phyloP scores from a whole-genome alignment of 2,329 filamentous ascomycete genomes.

The Aspergillus niger region DNA sequence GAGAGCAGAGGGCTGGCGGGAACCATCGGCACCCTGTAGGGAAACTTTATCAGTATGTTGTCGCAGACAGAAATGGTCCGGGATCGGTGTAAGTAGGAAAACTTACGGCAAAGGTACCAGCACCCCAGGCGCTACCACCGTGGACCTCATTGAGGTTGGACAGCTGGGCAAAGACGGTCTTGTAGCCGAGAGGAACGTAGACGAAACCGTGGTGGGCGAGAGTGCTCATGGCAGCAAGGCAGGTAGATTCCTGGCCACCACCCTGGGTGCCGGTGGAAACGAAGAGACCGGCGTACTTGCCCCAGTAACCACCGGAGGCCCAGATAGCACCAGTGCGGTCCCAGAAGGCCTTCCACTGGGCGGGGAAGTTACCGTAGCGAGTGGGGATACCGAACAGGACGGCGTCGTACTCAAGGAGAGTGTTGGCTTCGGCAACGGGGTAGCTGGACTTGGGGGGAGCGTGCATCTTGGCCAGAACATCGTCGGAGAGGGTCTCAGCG shows the following conservation, averaged over 20 bases:
- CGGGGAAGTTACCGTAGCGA: constrained; percentile 94
- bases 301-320: constrained; percentile 72
- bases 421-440: constrained; percentile 62
- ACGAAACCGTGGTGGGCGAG: constrained; percentile 91
- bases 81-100: neutral
- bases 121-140: constrained; percentile 89
- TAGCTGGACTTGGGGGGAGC: constrained; percentile 75
- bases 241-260: constrained; percentile 91
- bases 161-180: constrained; percentile 71
- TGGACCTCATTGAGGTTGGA: constrained; percentile 75
- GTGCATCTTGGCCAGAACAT: constrained; percentile 88
- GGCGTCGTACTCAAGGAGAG: constrained; percentile 76
- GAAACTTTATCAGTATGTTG: neutral
- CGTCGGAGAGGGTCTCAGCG: constrained; percentile 79
- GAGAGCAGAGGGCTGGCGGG: constrained; percentile 71
- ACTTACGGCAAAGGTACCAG: constrained; percentile 79
- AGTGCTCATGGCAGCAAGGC: constrained; percentile 77
- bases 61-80: constrained; percentile 11
- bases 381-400: constrained; percentile 95
- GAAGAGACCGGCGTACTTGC: constrained; percentile 92
- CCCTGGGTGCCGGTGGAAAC: constrained; percentile 80
- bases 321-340: constrained; percentile 87
- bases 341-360: constrained; percentile 86
- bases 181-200: constrained; percentile 94
- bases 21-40: constrained; percentile 67